Conservation (phyloP, 2,329 filamentous ascomycete species). For the Trichoderma brevicompactum region DNA sequence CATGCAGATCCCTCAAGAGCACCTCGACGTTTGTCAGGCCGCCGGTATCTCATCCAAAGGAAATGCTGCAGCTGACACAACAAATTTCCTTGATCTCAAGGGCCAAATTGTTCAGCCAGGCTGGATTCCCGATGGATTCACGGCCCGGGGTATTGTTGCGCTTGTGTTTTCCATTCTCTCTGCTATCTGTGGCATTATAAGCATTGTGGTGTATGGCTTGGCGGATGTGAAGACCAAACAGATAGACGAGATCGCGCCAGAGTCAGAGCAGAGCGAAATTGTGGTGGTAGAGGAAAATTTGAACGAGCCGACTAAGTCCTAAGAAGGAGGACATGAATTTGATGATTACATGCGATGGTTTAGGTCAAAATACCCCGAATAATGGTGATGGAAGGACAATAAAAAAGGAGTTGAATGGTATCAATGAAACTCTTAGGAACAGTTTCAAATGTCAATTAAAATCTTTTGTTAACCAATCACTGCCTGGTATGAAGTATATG, state of each 20-base stretch:
- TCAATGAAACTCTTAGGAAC: not conserved
- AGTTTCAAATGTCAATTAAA: slow-evolving; percentile 1
- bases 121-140: slow-evolving; percentile 24
- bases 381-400: slow-evolving; percentile 4
- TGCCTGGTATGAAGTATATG: no score
- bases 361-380: slow-evolving; percentile 20
- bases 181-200: slow-evolving; percentile 14
- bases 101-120: slow-evolving; percentile 14
- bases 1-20: slow-evolving; percentile 21
- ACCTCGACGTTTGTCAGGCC: slow-evolving; percentile 23
- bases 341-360: slow-evolving; percentile 20
- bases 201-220: slow-evolving; percentile 24
- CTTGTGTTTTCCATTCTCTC: slow-evolving; percentile 26
- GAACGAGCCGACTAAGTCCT: slow-evolving; percentile 12
- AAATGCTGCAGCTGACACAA: slow-evolving; percentile 21
- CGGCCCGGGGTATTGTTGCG: slow-evolving; percentile 21
- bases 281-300: slow-evolving; percentile 16
- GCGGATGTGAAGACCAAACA: slow-evolving; percentile 25
- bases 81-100: slow-evolving; percentile 22
- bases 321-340: not conserved
- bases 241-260: not conserved
- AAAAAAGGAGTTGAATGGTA: slow-evolving; percentile 1
- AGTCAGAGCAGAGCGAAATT: not conserved
- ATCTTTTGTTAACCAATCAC: not conserved
- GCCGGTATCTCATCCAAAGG: slow-evolving; percentile 13